Conservation (phyloP, 2,329 filamentous ascomycete species). For the Fusarium tupiense region DNA sequence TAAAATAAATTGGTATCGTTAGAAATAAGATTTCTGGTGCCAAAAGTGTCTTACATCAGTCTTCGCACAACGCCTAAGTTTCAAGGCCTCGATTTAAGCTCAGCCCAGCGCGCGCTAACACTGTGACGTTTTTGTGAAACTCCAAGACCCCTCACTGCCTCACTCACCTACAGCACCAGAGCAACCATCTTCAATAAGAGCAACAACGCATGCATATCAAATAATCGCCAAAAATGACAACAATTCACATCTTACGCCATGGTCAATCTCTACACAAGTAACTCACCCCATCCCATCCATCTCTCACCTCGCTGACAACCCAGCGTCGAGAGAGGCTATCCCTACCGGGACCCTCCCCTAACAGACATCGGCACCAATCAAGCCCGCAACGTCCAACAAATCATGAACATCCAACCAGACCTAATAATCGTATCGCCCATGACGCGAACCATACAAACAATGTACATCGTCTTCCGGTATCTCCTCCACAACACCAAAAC, state of each 20-base stretch:
- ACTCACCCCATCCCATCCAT: fast-evolving
- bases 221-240: not conserved
- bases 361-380: constrained; percentile 21
- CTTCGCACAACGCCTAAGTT: too few species aligned
- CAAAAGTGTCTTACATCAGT: too few species aligned
- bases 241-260: constrained; percentile 26
- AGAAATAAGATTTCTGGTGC: fast-evolving
- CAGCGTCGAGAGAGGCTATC: constrained; percentile 32
- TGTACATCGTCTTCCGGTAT: constrained; percentile 26
- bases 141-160: not conserved
- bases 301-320: not conserved
- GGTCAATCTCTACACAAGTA: constrained; percentile 30
- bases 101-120: not conserved
- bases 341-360: constrained; percentile 27
- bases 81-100: not conserved
- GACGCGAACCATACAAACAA: constrained; percentile 36
- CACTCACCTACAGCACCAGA: not conserved
- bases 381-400: constrained; percentile 3
- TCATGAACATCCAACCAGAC: not conserved
- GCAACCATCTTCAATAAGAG: not conserved
- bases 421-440: constrained; percentile 27
- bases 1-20: not conserved
- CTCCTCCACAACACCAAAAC: constrained; percentile 5
- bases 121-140: not conserved
- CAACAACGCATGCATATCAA: not conserved